phyloP scores from a whole-genome alignment of 805 yeast species.

The Cyberlindnera meyerae region DNA sequence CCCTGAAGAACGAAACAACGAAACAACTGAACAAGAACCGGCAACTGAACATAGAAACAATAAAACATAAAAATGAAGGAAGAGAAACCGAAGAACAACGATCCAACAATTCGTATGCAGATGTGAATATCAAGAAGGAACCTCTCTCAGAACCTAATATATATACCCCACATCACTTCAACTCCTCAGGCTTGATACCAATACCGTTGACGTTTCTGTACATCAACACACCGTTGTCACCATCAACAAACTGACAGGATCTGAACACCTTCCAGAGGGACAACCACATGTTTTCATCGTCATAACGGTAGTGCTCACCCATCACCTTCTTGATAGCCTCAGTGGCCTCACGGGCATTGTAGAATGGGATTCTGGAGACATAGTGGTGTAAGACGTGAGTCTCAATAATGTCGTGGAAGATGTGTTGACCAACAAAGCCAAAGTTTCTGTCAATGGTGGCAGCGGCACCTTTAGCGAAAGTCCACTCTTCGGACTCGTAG shows the following conservation, averaged over 20 bases:
- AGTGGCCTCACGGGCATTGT: slow-evolving; percentile 77
- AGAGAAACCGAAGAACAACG: no score
- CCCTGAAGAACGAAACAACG: no score
- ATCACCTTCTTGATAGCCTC: slow-evolving; percentile 75
- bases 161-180: slow-evolving; percentile 1
- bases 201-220: slow-evolving; percentile 64
- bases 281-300: slow-evolving; percentile 69
- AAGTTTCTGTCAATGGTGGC: slow-evolving; percentile 83
- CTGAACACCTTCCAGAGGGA: slow-evolving; percentile 60
- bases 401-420: slow-evolving; percentile 86
- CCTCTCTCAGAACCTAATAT: no score
- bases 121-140: no score
- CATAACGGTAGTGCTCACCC: slow-evolving; percentile 72
- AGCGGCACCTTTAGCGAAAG: slow-evolving; percentile 84
- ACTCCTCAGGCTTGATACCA: slow-evolving; percentile 33
- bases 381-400: slow-evolving; percentile 88
- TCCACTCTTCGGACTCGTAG: slow-evolving; percentile 73
- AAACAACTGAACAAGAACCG: no score
- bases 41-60: no score
- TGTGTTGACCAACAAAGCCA: slow-evolving; percentile 71
- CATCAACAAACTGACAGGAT: slow-evolving; percentile 69
- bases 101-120: no score
- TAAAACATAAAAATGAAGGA: no score
- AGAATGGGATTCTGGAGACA: slow-evolving; percentile 80
- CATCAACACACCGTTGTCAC: slow-evolving; percentile 67